Evolutionary conservation across 352 stramenopile genomes (phyloP).

Genomic region (Bremia lactucae): DNA sequence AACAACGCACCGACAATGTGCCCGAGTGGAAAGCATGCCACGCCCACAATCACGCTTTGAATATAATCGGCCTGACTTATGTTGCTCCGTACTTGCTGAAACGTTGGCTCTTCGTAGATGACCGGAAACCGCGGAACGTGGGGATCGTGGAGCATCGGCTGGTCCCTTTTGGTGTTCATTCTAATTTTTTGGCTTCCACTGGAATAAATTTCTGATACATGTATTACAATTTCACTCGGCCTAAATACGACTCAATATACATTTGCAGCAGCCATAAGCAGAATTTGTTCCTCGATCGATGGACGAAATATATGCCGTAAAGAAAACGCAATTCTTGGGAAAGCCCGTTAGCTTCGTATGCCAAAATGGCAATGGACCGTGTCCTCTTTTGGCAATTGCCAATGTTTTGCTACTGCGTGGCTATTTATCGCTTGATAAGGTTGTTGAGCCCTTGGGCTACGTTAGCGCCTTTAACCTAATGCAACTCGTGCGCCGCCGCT

Average conservation of each 20-base stretch:
- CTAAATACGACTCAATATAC: too few relatives aligned
- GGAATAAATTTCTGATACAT: too few relatives aligned
- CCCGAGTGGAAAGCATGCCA: conserved; percentile 49
- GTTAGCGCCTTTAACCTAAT: conserved; percentile 88
- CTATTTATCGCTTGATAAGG: conserved; percentile 70
- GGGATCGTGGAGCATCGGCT: conserved; percentile 43
- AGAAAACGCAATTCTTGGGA: conserved; percentile 67
- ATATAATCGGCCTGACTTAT: conserved; percentile 35
- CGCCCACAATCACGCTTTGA: conserved; percentile 33
- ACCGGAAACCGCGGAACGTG: conserved; percentile 57
- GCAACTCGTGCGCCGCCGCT: conserved; percentile 77
- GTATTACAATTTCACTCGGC: background rate
- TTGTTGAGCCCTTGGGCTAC: conserved; percentile 42
- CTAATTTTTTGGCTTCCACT: background rate
- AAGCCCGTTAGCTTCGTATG: conserved; percentile 85
- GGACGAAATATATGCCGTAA: conserved; percentile 73
- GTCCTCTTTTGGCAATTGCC: conserved; percentile 91
- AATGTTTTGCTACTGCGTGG: conserved; percentile 93
- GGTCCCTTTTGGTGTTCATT: conserved; percentile 22
- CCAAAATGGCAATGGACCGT: conserved; percentile 97
- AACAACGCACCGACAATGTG: conserved; percentile 54
- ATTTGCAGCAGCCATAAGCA: conserved; percentile 3
- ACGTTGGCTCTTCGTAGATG: conserved; percentile 48
- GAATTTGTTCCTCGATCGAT: conserved; percentile 9
- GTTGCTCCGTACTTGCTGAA: conserved; percentile 47